Evolutionary conservation across 1,284 basidiomycete species (phyloP).

Genomic region (Microbotryum violaceum): DNA sequence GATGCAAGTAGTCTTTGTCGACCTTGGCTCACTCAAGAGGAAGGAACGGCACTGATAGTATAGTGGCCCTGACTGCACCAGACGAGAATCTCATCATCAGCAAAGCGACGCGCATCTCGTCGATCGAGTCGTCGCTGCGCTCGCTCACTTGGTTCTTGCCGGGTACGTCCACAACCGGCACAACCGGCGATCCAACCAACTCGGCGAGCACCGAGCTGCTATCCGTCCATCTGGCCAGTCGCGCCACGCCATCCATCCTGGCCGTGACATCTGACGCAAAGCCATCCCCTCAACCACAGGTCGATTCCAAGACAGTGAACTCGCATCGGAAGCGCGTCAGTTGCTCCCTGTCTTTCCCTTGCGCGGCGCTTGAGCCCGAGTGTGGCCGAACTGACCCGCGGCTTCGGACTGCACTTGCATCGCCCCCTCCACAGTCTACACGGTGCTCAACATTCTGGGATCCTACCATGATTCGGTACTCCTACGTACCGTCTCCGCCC

Average conservation of each 20-base stretch:
- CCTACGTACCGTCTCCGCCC: slow-evolving; percentile 34
- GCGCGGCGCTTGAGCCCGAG: neutral
- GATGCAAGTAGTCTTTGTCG: too few relatives aligned
- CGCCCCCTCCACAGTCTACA: slow-evolving; percentile 35
- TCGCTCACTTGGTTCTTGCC: slow-evolving; percentile 37
- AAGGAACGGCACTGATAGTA: too few relatives aligned
- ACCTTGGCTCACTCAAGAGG: too few relatives aligned
- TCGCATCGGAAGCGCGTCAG: slow-evolving; percentile 34
- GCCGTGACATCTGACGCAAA: too few relatives aligned
- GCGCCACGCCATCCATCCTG: too few relatives aligned
- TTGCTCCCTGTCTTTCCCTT: neutral
- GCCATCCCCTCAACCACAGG: slow-evolving; percentile 6
- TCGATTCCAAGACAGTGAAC: slow-evolving; percentile 35
- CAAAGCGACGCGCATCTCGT: slow-evolving; percentile 33
- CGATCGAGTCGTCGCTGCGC: slow-evolving; percentile 34
- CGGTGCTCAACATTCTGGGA: slow-evolving; percentile 42
- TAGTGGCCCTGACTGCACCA: neutral
- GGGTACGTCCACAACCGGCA: slow-evolving; percentile 11
- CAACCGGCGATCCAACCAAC: neutral
- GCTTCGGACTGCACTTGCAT: neutral
- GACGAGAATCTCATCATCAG: slow-evolving; percentile 23
- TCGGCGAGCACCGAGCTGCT: neutral
- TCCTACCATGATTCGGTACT: slow-evolving; percentile 45
- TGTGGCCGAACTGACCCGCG: too few relatives aligned
- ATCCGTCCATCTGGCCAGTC: neutral